A percentile compares a stretch with the other conserved stretches of the same genome.
phyloP scores from a whole-genome alignment of 495 filamentous ascomycete species.

The Pyronema domesticum region DNA sequence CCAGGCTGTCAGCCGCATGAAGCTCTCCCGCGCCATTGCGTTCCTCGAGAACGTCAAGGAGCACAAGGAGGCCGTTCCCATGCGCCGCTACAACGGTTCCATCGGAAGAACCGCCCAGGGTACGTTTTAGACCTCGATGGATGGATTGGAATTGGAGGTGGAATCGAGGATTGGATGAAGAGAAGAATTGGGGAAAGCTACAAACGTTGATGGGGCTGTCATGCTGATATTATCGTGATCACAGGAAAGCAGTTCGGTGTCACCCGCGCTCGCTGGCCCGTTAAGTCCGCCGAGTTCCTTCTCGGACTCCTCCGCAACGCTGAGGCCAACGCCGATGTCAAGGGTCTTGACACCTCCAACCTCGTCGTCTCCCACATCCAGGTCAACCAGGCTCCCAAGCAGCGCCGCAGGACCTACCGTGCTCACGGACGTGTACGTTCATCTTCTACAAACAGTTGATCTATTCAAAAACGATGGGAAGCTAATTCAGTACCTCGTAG shows the following conservation, averaged over 20 bases:
- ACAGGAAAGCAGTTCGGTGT: conserved; percentile 98
- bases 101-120: conserved; percentile 90
- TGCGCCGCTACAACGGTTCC: conserved; percentile 87
- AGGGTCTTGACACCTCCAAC: conserved; percentile 94
- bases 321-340: conserved; percentile 96
- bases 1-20: conserved; percentile 98
- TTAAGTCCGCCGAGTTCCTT: conserved; percentile 96
- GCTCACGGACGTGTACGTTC: conserved; percentile 94
- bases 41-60: conserved; percentile 94
- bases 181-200: background rate
- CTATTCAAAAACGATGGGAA: background rate
- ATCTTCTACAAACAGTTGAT: no score
- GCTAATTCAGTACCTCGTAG: conserved; percentile 29
- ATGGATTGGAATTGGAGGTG: background rate
- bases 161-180: background rate
- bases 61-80: conserved; percentile 90
- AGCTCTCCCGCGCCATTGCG: conserved; percentile 76
- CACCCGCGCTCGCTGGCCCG: conserved; percentile 90
- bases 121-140: conserved; percentile 35
- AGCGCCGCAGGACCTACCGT: conserved; percentile 94
- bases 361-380: conserved; percentile 98
- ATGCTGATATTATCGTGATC: conserved; percentile 10
- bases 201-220: background rate
- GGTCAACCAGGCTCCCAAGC: conserved; percentile 99
- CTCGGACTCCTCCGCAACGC: conserved; percentile 96